These are phyloP conservation scores for Hibiscus trionum DNA, from an alignment of 345 rosid genomes.

Conservation along the genomic window DNA sequence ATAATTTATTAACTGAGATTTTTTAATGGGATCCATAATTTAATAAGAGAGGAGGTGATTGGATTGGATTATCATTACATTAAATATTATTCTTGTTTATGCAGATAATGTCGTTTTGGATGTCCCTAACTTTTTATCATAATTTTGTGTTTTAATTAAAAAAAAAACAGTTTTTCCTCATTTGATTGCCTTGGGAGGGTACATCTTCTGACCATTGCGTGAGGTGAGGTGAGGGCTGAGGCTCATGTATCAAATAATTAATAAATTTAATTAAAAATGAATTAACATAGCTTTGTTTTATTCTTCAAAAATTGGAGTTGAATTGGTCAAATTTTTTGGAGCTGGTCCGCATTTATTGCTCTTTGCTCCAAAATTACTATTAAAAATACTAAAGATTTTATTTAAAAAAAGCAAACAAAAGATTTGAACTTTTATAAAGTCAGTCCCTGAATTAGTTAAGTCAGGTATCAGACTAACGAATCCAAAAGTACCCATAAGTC, in stretches of 20 bases:
- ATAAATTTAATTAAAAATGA: background rate
- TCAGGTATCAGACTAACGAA: background rate
- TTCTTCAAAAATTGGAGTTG: no score
- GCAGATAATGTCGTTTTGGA: slow-evolving; percentile 13
- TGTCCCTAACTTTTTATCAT: slow-evolving; percentile 16
- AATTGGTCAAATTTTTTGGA: background rate
- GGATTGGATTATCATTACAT: background rate
- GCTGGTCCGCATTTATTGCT: slow-evolving; percentile 1
- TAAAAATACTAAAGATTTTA: no score
- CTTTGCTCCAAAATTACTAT: background rate
- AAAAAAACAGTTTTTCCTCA: background rate
- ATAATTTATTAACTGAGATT: no score
- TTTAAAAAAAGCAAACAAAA: no score
- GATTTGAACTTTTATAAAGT: no score
- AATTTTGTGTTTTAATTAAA: background rate
- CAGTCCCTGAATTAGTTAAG: no score
- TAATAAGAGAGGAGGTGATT: no score
- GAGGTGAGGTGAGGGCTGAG: no score
- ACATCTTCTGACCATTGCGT: slow-evolving; percentile 9
- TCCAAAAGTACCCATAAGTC: background rate
- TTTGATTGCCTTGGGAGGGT: slow-evolving; percentile 1
- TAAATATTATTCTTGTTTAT: background rate
- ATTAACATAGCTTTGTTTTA: background rate
- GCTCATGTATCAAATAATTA: background rate
- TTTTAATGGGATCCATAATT: background rate